These are phyloP conservation scores for Notholithocarpus densiflorus DNA, from an alignment of 306 rosid genomes.

Conservation along the genomic window DNA sequence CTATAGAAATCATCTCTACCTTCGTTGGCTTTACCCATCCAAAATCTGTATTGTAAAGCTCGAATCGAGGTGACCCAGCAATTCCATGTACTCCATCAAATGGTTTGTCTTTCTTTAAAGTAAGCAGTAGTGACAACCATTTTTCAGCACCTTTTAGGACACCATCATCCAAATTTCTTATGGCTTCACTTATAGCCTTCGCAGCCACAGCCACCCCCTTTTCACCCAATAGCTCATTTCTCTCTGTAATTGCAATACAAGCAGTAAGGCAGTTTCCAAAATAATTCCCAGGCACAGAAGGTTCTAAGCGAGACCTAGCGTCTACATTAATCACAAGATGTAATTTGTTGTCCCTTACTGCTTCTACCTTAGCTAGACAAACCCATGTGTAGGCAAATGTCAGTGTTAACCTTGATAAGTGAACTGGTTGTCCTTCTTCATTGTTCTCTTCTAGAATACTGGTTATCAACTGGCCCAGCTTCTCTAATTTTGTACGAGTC, in stretches of 20 bases:
- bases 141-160: not conserved
- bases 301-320: not conserved
- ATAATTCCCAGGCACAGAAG: conserved; percentile 7
- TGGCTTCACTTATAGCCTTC: conserved; percentile 12
- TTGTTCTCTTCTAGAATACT: not conserved
- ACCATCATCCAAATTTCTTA: conserved; percentile 11
- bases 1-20: not conserved
- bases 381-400: conserved; percentile 22
- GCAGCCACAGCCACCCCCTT: conserved; percentile 25
- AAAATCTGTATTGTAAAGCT: too few species aligned
- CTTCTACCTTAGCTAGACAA: conserved; percentile 26
- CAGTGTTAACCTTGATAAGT: conserved; percentile 14
- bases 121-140: too few species aligned
- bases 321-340: conserved; percentile 5
- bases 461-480: not conserved
- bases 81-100: too few species aligned
- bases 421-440: not conserved
- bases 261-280: conserved; percentile 23
- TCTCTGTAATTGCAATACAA: not conserved
- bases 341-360: not conserved
- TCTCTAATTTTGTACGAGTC: not conserved
- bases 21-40: too few species aligned
- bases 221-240: conserved; percentile 10
- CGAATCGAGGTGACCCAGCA: too few species aligned
- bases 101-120: too few species aligned